Evolutionary conservation across 2,329 filamentous ascomycete species (phyloP).

Genomic region (Fusarium praegraminearum): DNA sequence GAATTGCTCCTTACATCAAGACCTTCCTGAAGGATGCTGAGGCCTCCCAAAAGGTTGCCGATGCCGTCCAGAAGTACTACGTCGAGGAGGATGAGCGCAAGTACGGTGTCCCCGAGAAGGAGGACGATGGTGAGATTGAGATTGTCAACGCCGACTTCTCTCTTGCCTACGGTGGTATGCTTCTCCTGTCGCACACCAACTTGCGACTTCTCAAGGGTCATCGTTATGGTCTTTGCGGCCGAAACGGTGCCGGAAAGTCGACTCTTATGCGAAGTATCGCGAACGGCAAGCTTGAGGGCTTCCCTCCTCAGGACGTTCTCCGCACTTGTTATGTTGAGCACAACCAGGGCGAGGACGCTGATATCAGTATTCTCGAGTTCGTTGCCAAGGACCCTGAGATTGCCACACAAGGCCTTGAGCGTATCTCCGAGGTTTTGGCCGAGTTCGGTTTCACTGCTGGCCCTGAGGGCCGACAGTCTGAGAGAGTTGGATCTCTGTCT

Average conservation of each 20-base stretch:
- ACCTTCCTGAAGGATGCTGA: conserved; percentile 73
- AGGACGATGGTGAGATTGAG: conserved; percentile 91
- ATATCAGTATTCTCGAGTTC: conserved; percentile 95
- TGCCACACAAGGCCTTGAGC: conserved; percentile 79
- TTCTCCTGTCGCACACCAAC: conserved; percentile 95
- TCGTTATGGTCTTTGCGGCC: conserved; percentile 95
- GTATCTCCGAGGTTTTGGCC: conserved; percentile 84
- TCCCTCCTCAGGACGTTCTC: conserved; percentile 90
- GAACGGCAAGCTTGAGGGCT: conserved; percentile 95
- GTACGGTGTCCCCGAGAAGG: conserved; percentile 84
- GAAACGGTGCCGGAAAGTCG: conserved; percentile 98
- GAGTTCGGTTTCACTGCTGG: conserved; percentile 96
- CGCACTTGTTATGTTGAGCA: conserved; percentile 99
- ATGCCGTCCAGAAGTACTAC: conserved; percentile 81
- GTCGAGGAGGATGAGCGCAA: conserved; percentile 88
- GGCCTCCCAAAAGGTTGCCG: conserved; percentile 72
- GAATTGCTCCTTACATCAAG: conserved; percentile 80
- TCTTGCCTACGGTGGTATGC: conserved; percentile 96
- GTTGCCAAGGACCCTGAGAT: conserved; percentile 90
- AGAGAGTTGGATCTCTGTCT: conserved; percentile 93
- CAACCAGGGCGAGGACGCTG: conserved; percentile 97
- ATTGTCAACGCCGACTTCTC: conserved; percentile 99
- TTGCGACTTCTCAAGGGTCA: conserved; percentile 94
- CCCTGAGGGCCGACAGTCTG: conserved; percentile 86
- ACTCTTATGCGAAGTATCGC: conserved; percentile 98